Evolutionary conservation across 371 early-diverging fungal species (phyloP), one percentile per base, ranked within the genome.

Genomic region (Lichtheimia corymbifera): DNA sequence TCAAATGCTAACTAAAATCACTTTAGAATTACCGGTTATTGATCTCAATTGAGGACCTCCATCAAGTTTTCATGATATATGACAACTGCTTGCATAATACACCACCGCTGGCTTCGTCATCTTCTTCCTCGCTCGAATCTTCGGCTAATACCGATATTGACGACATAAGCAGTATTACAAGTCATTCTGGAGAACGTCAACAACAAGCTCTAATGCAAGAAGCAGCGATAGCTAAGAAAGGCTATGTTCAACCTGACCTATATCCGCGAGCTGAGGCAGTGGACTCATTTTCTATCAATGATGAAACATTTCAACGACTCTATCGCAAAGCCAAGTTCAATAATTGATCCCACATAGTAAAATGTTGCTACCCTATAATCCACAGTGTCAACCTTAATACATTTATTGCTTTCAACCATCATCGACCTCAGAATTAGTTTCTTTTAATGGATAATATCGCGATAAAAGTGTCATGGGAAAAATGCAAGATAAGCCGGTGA

Each of bases 11-110:
- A 47, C 9, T 0, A 18, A 4, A 53, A 47, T 47, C 18, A 47
- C n/a, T 47, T 44, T 45, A 61, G 61, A 53, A 63, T 44, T 63
- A 50, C 44, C 63, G 52, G 35, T 15, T 63, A 28, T 25, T 43
- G 27, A 63, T 63, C 27, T 28, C 51, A 22, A 24, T 63, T 41
- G 57, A 63, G 4, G 63, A 63, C 28, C 42, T 63, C 6, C 53
- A 63, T 27, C 40, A 44, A 15, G 57, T 52, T n/a, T 55, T 56
- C 41, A 47, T 52, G 12, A 35, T 56, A 9, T 63, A 50, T 52
- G 57, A 24, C 15, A 41, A 25, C 4, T 45, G 42, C 22, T 45
- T 56, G 28, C 44, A 27, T 9, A 27, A n/a, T 3, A 22, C 25
- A 9, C 40, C 42, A n/a, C 45, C 57, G 5, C 42, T 42, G 2